phyloP scores from a whole-genome alignment of 139 green algal genomes.

The Raphidocelis subcapitata region DNA sequence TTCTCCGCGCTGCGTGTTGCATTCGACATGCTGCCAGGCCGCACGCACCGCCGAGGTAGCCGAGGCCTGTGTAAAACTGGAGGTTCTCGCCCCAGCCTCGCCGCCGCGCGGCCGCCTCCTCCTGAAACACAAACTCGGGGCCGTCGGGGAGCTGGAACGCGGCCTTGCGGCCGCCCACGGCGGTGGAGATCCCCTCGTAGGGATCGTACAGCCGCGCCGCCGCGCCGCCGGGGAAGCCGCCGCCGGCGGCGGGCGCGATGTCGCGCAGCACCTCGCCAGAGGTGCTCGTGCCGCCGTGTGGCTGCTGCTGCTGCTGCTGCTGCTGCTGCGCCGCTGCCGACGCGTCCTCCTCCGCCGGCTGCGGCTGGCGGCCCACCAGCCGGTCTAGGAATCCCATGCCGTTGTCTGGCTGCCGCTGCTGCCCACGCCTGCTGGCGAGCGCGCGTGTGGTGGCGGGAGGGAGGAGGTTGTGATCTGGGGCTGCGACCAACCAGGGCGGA shows the following conservation, averaged over 20 bases:
- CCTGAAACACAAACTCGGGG: slow-evolving; percentile 88
- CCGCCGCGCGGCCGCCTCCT: slow-evolving; percentile 72
- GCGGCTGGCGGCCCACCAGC: background rate
- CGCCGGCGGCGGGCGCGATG: background rate
- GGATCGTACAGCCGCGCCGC: slow-evolving; percentile 31
- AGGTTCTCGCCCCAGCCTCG: slow-evolving; percentile 87
- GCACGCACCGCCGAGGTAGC: slow-evolving; percentile 74
- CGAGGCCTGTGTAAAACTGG: slow-evolving; percentile 87
- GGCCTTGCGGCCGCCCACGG: slow-evolving; percentile 35
- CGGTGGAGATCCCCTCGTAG: slow-evolving; percentile 38
- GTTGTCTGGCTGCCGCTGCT: background rate
- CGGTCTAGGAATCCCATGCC: slow-evolving; percentile 4
- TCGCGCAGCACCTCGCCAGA: slow-evolving; percentile 5
- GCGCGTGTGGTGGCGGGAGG: too few relatives aligned
- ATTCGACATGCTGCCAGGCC: background rate
- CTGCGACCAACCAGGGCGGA: too few relatives aligned
- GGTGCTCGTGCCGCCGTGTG: background rate
- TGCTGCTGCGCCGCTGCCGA: background rate
- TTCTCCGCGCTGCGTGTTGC: background rate
- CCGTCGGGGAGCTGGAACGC: slow-evolving; percentile 65
- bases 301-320: background rate
- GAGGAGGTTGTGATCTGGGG: too few relatives aligned
- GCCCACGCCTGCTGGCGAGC: too few relatives aligned
- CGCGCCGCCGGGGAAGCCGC: background rate
- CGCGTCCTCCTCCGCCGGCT: background rate